A percentile compares a stretch with the other conserved stretches of the same genome.
phyloP scores from a whole-genome alignment of 106 monocot species.

The Platanthera guangdongensis region DNA sequence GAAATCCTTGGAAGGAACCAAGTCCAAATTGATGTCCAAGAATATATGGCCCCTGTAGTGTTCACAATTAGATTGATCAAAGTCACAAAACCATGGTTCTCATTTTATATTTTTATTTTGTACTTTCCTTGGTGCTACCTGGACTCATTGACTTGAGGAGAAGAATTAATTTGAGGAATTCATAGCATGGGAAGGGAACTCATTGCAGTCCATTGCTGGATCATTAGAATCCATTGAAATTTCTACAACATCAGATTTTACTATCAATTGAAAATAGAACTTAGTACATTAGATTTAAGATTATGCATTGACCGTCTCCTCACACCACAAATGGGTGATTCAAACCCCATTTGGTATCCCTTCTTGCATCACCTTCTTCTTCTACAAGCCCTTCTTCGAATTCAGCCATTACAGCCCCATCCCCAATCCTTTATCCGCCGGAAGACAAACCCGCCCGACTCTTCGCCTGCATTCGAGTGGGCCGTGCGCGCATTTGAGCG shows the following conservation, averaged over 20 bases:
- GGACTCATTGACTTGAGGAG: conserved; percentile 33
- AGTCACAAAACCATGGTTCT: not conserved
- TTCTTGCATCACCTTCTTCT: too few relatives aligned
- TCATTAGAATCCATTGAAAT: conserved; percentile 23
- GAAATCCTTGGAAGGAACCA: conserved; percentile 5
- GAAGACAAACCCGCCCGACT: too few relatives aligned
- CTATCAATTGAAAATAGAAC: conserved; percentile 9
- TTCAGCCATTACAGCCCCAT: too few relatives aligned
- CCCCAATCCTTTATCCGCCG: too few relatives aligned
- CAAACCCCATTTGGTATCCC: too few relatives aligned
- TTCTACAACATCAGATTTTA: conserved; percentile 36
- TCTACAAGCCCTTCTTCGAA: too few relatives aligned
- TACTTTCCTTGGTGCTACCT: conserved; percentile 16
- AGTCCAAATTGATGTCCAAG: conserved; percentile 9
- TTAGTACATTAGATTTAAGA: not conserved
- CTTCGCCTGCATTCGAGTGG: too few relatives aligned
- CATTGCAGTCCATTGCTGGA: conserved; percentile 12
- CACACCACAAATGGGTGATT: too few relatives aligned
- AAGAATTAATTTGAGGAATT: conserved; percentile 43
- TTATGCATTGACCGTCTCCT: not conserved
- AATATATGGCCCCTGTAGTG: conserved; percentile 4
- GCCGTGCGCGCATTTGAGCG: too few relatives aligned
- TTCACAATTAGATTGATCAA: not conserved
- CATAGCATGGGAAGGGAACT: conserved; percentile 20
- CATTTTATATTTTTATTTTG: not conserved